Conservation (phyloP, 805 yeast genomes). For the Cyberlindnera maritima region DNA sequence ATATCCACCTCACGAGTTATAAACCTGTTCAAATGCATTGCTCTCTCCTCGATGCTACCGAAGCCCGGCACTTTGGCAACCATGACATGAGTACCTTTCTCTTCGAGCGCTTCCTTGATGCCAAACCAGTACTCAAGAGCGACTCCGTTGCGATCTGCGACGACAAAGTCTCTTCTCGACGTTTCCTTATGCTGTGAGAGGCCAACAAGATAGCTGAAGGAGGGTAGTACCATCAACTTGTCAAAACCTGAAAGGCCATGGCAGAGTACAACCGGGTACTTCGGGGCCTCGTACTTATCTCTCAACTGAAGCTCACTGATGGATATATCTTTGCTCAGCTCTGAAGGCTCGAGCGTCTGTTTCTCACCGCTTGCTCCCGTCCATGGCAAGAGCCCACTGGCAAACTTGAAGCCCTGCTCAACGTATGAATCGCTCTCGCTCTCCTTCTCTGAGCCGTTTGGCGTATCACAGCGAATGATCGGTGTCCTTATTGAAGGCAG, state of each 20-base stretch:
- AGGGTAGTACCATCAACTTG: conserved; percentile 43
- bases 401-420: not conserved
- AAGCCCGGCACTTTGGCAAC: conserved; percentile 82
- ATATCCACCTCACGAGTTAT: conserved; percentile 34
- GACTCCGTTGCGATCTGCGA: conserved; percentile 32
- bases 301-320: conserved; percentile 23
- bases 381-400: conserved; percentile 13
- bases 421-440: conserved; percentile 2
- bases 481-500: not conserved
- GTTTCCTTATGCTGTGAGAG: conserved; percentile 15
- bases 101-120: conserved; percentile 55
- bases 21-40: conserved; percentile 50
- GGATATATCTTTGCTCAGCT: conserved; percentile 9
- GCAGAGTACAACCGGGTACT: conserved; percentile 73
- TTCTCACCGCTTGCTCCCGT: not conserved
- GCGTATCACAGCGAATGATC: not conserved
- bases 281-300: conserved; percentile 53
- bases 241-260: conserved; percentile 90
- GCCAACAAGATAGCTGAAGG: conserved; percentile 30
- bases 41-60: conserved; percentile 71
- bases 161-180: conserved; percentile 18
- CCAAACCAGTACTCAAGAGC: conserved; percentile 82
- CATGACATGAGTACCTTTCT: conserved; percentile 63
- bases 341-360: not conserved
- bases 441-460: not conserved